Evolutionary conservation across 1,139 yeast genomes (phyloP), one percentile per base, ranked within the genome.

Genomic region (Yamadazyma atlantica): DNA sequence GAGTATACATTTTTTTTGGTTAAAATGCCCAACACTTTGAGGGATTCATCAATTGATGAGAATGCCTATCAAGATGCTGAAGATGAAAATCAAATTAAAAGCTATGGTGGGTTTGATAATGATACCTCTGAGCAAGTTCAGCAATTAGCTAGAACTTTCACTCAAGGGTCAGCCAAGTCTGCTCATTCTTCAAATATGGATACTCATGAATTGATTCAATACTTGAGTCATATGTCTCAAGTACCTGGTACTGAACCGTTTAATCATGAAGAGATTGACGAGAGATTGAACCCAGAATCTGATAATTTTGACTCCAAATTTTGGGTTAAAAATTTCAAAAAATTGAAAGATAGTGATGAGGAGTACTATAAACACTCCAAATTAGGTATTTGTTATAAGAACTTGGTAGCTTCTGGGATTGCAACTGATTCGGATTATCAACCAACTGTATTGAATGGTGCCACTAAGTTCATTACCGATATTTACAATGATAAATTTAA

Each of bases 401-500:
- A 85, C 49, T 62, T 88, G 48, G 63, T 85, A 39, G 94, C 90
- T 1, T 75, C 71, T 46, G 96, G 96, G 42, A 73, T 74, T 42
- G 89, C 92, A 8, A 69, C 84, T 4, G 94, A 84, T 53, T 75
- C 89, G 2, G 92, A 85, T 52, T 88, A 83, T 60, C 95, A 86
- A 59, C 67, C 84, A 17, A 86, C 89, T 1, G 81, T 85, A 9
- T 53, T 72, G 16, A 86, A 84, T 53, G 65, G 72, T 10, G 61
- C 68, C 22, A 57, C 39, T 28, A 64, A 63, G 41, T 37, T 38
- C 11, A 42, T 47, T 7, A 34, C 33, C 4, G 57, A 57, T 28
- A 45, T 46, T 3, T 27, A 50, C n/a, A 39, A 39, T 23, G 29
- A 22, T 4, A 24, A 45, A 8, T 35, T 23, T 3, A 46, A 46